phyloP scores from a whole-genome alignment of 352 stramenopile genomes.

The Hyaloperonospora arabidopsidis region DNA sequence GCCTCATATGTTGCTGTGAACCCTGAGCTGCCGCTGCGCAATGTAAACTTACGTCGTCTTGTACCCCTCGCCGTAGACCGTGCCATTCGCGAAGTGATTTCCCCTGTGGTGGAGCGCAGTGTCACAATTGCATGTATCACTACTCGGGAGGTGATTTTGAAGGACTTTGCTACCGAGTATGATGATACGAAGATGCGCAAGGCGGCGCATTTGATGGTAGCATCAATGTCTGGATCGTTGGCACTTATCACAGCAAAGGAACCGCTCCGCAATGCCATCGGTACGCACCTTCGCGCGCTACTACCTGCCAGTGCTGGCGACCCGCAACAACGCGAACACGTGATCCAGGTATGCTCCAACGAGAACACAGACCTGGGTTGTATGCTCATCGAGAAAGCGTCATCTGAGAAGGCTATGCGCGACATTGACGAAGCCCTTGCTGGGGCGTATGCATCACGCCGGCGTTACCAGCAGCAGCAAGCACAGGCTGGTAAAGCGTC shows the following conservation, averaged over 20 bases:
- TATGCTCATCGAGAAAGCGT: conserved; percentile 99
- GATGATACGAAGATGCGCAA: conserved; percentile 95
- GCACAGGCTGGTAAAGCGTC: conserved; percentile 72
- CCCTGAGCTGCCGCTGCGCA: conserved; percentile 89
- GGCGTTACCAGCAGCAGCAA: conserved; percentile 81
- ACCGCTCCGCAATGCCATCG: conserved; percentile 94
- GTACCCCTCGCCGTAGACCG: conserved; percentile 95
- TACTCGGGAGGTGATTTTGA: conserved; percentile 95
- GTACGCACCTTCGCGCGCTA: conserved; percentile 92
- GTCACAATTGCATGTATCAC: conserved; percentile 99
- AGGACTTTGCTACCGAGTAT: conserved; percentile 98
- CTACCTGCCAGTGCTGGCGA: conserved; percentile 83
- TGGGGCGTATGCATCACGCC: conserved; percentile 71
- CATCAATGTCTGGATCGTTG: conserved; percentile 95
- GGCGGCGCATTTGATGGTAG: conserved; percentile 96
- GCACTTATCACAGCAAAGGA: conserved; percentile 97
- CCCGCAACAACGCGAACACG: conserved; percentile 92
- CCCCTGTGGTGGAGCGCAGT: conserved; percentile 96
- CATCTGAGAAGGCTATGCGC: conserved; percentile 96
- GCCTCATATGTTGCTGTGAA: conserved; percentile 97
- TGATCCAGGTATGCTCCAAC: conserved; percentile 94
- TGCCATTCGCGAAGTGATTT: conserved; percentile 98
- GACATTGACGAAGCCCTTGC: conserved; percentile 96
- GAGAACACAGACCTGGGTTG: conserved; percentile 99
- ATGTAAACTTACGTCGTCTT: conserved; percentile 90